phyloP scores from a whole-genome alignment of 2,329 filamentous ascomycete genomes.

The Alternaria sp. region DNA sequence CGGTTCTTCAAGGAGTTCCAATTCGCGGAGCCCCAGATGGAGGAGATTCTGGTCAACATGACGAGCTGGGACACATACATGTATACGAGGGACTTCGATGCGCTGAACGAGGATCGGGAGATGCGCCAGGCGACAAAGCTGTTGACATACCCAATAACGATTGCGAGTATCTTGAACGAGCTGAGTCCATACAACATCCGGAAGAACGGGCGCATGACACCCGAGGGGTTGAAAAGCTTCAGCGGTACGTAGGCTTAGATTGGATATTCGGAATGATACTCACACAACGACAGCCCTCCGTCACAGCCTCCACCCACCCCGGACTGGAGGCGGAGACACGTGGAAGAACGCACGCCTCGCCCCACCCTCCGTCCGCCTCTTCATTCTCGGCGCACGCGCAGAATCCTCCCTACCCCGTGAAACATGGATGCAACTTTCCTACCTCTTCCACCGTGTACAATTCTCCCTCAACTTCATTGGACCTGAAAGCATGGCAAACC shows the following conservation, averaged over 20 bases:
- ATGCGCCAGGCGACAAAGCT: conserved; percentile 93
- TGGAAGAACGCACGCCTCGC: conserved; percentile 83
- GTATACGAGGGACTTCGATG: conserved; percentile 89
- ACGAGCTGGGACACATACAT: conserved; percentile 98
- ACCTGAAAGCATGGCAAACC: conserved; percentile 93
- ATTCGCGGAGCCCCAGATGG: conserved; percentile 87
- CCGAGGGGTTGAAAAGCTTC: conserved; percentile 91
- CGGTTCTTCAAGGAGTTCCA: conserved; percentile 93
- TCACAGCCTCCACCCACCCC: conserved; percentile 91
- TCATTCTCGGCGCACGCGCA: conserved; percentile 93
- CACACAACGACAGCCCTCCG: conserved; percentile 71
- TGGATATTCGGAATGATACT: background rate
- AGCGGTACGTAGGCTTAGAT: conserved; percentile 69
- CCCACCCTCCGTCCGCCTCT: conserved; percentile 88
- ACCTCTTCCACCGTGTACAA: conserved; percentile 90
- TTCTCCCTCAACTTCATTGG: conserved; percentile 95
- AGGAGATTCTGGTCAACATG: conserved; percentile 94
- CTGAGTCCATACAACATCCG: conserved; percentile 89
- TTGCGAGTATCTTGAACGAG: conserved; percentile 92
- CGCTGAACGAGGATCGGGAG: conserved; percentile 87
- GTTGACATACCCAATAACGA: conserved; percentile 90
- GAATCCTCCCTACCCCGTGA: conserved; percentile 94
- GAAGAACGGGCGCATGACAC: conserved; percentile 76
- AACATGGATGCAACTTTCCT: conserved; percentile 91
- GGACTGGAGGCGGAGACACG: conserved; percentile 74